A percentile compares a stretch with the other conserved stretches of the same genome.
phyloP scores from a whole-genome alignment of 768 basidiomycete species.

The Sporobolomyces pararoseus region DNA sequence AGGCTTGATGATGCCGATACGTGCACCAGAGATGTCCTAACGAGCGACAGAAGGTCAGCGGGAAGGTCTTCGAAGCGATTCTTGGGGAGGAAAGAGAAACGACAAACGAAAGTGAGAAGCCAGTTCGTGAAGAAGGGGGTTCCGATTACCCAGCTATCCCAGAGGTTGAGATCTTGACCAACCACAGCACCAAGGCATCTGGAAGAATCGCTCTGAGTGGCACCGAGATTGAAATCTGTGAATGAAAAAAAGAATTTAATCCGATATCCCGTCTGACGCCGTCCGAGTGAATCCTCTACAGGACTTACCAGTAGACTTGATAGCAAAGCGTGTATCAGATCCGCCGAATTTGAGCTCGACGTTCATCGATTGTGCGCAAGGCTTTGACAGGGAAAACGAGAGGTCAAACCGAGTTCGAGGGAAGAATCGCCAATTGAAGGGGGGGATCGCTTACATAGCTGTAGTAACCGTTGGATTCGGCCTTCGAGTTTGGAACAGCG shows the following conservation, averaged over 20 bases:
- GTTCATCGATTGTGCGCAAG: not conserved
- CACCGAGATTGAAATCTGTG: constrained; percentile 1
- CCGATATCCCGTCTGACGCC: too few relatives aligned
- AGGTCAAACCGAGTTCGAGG: too few relatives aligned
- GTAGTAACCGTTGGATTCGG: not conserved
- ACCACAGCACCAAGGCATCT: constrained; percentile 3
- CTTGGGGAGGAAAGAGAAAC: too few relatives aligned
- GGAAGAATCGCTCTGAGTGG: not conserved
- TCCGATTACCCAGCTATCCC: not conserved
- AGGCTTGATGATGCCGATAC: too few relatives aligned
- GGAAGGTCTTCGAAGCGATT: too few relatives aligned
- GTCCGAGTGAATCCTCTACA: too few relatives aligned
- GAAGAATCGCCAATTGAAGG: not conserved
- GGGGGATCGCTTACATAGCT: constrained; percentile 1
- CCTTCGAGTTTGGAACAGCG: not conserved
- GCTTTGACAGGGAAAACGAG: not conserved
- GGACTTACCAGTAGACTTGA: not conserved
- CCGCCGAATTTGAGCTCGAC: constrained; percentile 5
- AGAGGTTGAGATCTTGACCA: not conserved
- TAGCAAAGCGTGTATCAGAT: not conserved
- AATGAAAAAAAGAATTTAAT: too few relatives aligned
- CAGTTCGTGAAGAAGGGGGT: not conserved
- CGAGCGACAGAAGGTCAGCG: too few relatives aligned
- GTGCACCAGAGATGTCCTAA: too few relatives aligned
- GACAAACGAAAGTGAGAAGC: too few relatives aligned